Base-by-base conservation (phyloP, 2,329 filamentous ascomycete genomes). In the Penicillium sp. region DNA sequence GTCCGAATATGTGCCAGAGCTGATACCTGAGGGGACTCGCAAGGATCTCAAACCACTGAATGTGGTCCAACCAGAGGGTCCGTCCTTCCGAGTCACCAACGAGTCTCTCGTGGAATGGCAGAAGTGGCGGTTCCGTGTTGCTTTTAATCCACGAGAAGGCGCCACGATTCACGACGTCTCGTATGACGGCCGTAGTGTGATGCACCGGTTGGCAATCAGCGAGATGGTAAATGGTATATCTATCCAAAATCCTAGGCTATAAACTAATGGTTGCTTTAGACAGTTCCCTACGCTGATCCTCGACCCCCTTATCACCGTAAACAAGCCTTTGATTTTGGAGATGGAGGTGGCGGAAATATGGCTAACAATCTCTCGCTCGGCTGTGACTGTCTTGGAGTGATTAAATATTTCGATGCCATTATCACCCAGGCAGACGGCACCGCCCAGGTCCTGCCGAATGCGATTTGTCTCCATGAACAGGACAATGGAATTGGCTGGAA, bases 271-370 rank as follows among this genome's bases (percentile, higher is more conserved):
- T 19, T 33, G 1, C 1, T 2, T 12, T 19, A 68, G 69, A 72
- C 69, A 1, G 85, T 88, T 0, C 85, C 85, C 0, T 90, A 89
- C 61, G 85, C 78, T 3, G 87, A 89, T 62, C 84, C 84, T 0
- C 80, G 87, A 1, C 74, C 79, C 0, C 87, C 86, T 0, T 89
- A 83, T 67, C 84, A 87, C 50, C 80, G 86, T 40, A 90, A 90
- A 68, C 84, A 86, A 50, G 87, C 87, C 0, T 89, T 90, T 63
- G 87, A 90, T 62, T 83, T 90, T 57, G 88, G 88, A 8, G 86
- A 90, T 56, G 84, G 82, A 10, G 87, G 87, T 5, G 83, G 84
- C 25, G 88, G 88, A 1, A 80, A 83, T 46, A 84, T 80, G 45
- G 84, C 85, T 16, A 90, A 90, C 66, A 88, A 88, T 59, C 77